Evolutionary conservation across 441 rosid species (phyloP), one percentile per base, ranked within the genome.

Genomic region (Sinapis alba): DNA sequence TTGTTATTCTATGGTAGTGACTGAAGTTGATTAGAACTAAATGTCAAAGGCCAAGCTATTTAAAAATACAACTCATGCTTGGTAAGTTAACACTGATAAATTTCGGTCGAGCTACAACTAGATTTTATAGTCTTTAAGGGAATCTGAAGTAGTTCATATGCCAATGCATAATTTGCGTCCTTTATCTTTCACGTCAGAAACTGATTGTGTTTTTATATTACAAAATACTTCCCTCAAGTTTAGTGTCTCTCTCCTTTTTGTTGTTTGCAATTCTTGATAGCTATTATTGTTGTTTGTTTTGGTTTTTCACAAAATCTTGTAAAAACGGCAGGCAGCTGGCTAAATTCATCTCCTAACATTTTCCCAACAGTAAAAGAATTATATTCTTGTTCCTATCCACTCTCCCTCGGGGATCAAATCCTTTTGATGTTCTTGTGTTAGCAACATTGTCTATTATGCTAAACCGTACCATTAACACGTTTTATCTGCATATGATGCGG

Each of bases 401-500:
- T 72, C 54, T 64, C 15, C 15, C 20, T 24, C 34, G 15, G 20
- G 26, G 72, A 74, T 47, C 62, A 45, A 30, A 45, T 41, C 45
- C 13, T n/a, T 58, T n/a, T 59, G 41, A 23, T 41, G 53, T 64
- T 63, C 53, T 62, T 57, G 32, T 64, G 56, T 62, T 5, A 3
- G 2, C 60, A 11, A n/a, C 27, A 32, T 63, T 56, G 4, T 70
- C 16, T 62, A 0, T 2, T 11, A 5, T 59, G 54, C 20, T 28
- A 27, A 11, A 47, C 24, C 16, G 15, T 32, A 36, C 67, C 41
- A 23, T 12, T 30, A 54, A 76, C 38, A 2, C 45, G 21, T 36
- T 7, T 19, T 66, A 10, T 61, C 30, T 61, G 65, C 54, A 10
- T 59, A 38, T 60, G 23, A 36, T 65, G 68, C 71, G 20, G 80